Evolutionary conservation across 331 rosid genomes (phyloP).

Genomic region (Dryas integrifolia): DNA sequence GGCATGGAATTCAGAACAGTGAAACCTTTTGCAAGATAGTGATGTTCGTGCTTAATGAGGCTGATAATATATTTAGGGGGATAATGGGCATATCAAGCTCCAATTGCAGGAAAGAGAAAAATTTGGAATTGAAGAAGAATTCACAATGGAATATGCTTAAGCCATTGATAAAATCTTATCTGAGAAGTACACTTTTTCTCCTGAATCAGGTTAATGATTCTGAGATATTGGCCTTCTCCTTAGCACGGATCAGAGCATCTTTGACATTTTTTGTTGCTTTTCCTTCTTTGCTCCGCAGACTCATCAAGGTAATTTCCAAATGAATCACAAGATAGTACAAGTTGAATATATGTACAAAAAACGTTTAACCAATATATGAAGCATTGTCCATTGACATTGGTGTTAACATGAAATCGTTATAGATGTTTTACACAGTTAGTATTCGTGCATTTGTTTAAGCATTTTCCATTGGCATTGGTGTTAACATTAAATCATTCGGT

Average conservation of each 20-base stretch:
- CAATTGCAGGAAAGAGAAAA: conserved; percentile 55
- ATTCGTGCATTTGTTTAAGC: neutral
- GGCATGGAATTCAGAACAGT: conserved; percentile 46
- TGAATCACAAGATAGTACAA: conserved; percentile 18
- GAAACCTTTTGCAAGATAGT: conserved; percentile 56
- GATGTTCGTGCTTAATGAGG: conserved; percentile 66
- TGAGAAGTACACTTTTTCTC: conserved; percentile 72
- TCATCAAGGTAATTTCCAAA: conserved; percentile 62
- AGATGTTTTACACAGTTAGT: neutral
- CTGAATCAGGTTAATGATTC: conserved; percentile 67
- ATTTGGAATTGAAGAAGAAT: conserved; percentile 58
- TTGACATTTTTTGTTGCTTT: conserved; percentile 55
- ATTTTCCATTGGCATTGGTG: neutral
- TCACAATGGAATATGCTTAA: conserved; percentile 57
- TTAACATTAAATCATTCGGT: neutral
- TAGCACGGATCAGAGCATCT: conserved; percentile 66
- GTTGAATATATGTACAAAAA: neutral
- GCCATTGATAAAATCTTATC: conserved; percentile 67
- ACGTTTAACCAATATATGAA: neutral
- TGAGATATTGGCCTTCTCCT: conserved; percentile 65
- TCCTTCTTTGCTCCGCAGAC: conserved; percentile 62
- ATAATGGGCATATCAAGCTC: conserved; percentile 55
- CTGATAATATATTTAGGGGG: conserved; percentile 60
- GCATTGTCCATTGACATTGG: neutral
- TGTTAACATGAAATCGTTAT: neutral